Conservation (phyloP, 768 basidiomycete genomes). For the Galerina sulciceps region DNA sequence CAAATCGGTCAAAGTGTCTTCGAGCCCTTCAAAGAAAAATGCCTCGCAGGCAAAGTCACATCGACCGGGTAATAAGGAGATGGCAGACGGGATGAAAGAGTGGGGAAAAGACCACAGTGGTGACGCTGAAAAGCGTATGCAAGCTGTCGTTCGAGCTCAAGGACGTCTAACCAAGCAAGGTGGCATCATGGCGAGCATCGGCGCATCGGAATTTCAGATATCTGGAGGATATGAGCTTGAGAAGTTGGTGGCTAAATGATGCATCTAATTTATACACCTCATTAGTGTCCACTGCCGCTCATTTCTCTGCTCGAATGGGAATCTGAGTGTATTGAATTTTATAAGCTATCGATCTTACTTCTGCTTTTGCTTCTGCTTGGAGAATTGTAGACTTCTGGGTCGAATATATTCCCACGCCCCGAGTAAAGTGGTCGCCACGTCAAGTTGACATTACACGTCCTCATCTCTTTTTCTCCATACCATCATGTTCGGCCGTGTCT, state of each 20-base stretch:
- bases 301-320: not conserved
- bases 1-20: constrained; percentile 42
- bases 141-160: constrained; percentile 79
- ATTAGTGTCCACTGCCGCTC: not conserved
- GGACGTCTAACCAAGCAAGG: constrained; percentile 82
- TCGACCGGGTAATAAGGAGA: constrained; percentile 22
- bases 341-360: too few relatives aligned
- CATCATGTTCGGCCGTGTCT: constrained; percentile 66
- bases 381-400: too few relatives aligned
- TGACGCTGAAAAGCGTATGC: constrained; percentile 84
- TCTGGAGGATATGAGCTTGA: constrained; percentile 66
- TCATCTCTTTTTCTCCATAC: constrained; percentile 20
- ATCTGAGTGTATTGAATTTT: too few relatives aligned
- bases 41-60: constrained; percentile 19
- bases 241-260: constrained; percentile 46
- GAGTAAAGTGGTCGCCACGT: constrained; percentile 29
- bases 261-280: not conserved
- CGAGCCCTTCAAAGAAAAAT: constrained; percentile 19
- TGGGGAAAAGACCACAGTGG: constrained; percentile 48
- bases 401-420: constrained; percentile 17
- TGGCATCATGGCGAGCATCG: constrained; percentile 73
- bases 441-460: constrained; percentile 24
- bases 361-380: too few relatives aligned
- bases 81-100: constrained; percentile 29
- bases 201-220: constrained; percentile 80